Percentiles rank a stretch among this genome's conserved stretches.
Conservation (phyloP, 139 green algal species). For the Parachlorella kessleri region DNA sequence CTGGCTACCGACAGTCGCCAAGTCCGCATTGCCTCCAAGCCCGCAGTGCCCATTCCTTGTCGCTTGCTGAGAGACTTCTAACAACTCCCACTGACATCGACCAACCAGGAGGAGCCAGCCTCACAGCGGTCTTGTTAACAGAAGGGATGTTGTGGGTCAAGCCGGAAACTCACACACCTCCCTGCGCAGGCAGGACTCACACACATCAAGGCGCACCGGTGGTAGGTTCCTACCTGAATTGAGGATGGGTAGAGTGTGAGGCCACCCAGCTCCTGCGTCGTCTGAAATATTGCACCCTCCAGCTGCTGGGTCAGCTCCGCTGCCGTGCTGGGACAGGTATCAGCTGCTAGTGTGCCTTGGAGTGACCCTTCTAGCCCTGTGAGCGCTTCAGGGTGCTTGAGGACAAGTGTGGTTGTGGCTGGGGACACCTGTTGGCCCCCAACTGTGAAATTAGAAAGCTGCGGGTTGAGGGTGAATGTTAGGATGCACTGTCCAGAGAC, state of each 20-base stretch:
- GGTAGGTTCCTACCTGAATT: background rate
- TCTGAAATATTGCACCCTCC: background rate
- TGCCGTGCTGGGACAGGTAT: background rate
- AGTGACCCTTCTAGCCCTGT: background rate
- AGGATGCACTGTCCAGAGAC: background rate
- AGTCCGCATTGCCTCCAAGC: no score
- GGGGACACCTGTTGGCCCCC: background rate
- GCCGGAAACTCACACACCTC: no score
- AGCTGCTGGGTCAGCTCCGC: background rate
- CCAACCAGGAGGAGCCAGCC: no score
- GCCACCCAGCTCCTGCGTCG: background rate
- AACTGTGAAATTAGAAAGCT: background rate
- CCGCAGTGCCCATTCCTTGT: no score
- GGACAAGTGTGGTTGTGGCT: background rate
- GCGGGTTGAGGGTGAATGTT: background rate
- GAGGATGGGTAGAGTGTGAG: background rate
- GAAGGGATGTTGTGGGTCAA: no score
- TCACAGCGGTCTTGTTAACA: no score
- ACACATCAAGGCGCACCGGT: no score
- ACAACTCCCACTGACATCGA: no score
- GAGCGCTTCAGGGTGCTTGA: background rate
- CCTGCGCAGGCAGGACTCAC: no score
- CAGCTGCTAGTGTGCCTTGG: background rate
- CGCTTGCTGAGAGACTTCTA: no score
- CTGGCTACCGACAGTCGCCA: no score